Evolutionary conservation across 768 basidiomycete species (phyloP), one percentile per base, ranked within the genome.

Genomic region (Suillus plorans): DNA sequence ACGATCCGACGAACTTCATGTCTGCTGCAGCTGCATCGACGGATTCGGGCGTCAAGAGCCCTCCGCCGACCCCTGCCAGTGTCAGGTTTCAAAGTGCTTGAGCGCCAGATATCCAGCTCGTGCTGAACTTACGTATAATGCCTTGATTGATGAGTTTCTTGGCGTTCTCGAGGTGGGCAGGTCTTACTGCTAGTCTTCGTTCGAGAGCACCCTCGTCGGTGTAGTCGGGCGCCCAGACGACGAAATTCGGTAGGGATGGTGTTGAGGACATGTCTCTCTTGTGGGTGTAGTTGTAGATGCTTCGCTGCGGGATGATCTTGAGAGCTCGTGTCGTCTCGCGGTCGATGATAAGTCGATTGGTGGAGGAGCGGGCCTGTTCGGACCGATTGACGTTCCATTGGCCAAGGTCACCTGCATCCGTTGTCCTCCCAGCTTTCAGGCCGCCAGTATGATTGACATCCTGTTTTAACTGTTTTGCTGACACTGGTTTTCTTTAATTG

Each of bases 181-280:
- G 62, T 31, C 89, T 80, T 8, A 89, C 87, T 5, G 80, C 76
- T 37, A 87, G 73, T 22, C 90, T 82, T 39, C 80, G 81, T 31
- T 80, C 80, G 37, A 83, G 79, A 1, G 84, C 84, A 10, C 83
- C 88, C 52, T 81, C 79, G 36, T 87, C 86, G 10, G 83, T 81
- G 65, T 81, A 83, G 71, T 92, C 89, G 2, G 89, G 89, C 2
- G 88, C 88, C 68, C 86, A 90, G 44, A 90, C 82, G 41, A 88
- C 71, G 67, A 87, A 88, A 53, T 71, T 76, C 63, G 61, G 37
- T 49, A 67, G 57, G 8, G 47, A n/a, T 63, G 67, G 60, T 13
- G 57, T 59, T 3, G 67, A 64, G 36, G 73, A 50, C 72, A 75
- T 74, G 60, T 18, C 42, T 53, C 41, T 18, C 39, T 41, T 39